phyloP scores from a whole-genome alignment of 345 rosid genomes.

The Linum trigynum region DNA sequence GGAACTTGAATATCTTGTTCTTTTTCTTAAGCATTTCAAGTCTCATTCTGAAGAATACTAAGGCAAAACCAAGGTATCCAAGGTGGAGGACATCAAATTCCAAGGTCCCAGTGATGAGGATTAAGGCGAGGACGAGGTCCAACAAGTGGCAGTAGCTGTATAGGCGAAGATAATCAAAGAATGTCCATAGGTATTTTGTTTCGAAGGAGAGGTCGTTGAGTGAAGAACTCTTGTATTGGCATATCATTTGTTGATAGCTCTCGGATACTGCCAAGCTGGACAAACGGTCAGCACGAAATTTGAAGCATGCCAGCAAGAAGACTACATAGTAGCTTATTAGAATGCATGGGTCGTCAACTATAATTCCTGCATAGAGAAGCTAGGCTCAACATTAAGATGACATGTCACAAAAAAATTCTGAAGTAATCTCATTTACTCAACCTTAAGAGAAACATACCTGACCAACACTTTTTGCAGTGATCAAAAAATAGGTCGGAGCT shows the following conservation, averaged over 20 bases:
- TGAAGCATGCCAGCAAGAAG: constrained; percentile 34
- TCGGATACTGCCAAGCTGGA: constrained; percentile 26
- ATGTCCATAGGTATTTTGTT: constrained; percentile 36
- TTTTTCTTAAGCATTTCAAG: constrained; percentile 31
- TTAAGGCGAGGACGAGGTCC: constrained; percentile 35
- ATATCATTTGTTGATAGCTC: constrained; percentile 24
- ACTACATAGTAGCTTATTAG: constrained; percentile 36
- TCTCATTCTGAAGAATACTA: constrained; percentile 43
- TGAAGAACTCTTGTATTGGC: constrained; percentile 22
- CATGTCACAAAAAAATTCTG: too few relatives aligned
- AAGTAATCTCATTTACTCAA: too few relatives aligned
- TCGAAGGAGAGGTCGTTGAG: constrained; percentile 31
- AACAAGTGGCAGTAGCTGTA: constrained; percentile 35
- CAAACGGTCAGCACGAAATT: constrained; percentile 32
- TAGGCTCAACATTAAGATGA: too few relatives aligned
- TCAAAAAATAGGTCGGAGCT: constrained; percentile 23
- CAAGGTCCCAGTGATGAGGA: constrained; percentile 49
- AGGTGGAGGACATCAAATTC: constrained; percentile 52
- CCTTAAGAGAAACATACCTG: constrained; percentile 19
- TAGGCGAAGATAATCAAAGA: constrained; percentile 35
- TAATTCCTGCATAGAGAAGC: constrained; percentile 25
- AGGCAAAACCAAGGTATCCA: constrained; percentile 46
- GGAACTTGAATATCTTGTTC: constrained; percentile 30
- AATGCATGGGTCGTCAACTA: constrained; percentile 34
- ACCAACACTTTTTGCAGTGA: constrained; percentile 39